Conservation (phyloP, 2,329 filamentous ascomycete species). For the Fusarium dlaminii region DNA sequence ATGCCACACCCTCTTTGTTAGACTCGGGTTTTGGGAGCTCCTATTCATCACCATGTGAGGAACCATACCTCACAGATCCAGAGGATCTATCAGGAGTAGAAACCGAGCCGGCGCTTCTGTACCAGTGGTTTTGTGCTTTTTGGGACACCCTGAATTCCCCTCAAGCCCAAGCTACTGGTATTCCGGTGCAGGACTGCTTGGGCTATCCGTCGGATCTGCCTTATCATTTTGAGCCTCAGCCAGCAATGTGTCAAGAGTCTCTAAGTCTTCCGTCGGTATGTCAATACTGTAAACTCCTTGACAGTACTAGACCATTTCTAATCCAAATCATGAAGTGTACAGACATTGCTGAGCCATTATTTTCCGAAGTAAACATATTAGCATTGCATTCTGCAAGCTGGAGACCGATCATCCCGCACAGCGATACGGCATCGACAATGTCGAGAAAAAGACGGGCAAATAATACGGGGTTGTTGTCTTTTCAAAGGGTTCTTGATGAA, state of each 20-base stretch:
- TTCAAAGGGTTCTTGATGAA: background rate
- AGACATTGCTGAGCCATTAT: background rate
- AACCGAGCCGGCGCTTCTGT: background rate
- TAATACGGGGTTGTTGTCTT: background rate
- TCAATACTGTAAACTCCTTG: fast-evolving
- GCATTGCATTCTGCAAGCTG: background rate
- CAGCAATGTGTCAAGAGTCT: background rate
- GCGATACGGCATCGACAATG: background rate
- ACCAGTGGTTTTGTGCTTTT: background rate
- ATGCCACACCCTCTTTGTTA: background rate
- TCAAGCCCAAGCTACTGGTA: too few species aligned
- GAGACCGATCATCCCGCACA: background rate
- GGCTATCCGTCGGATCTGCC: background rate
- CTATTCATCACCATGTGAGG: background rate
- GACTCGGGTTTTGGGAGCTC: background rate
- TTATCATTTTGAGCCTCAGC: background rate
- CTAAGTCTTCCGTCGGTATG: background rate
- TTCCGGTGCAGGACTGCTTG: background rate
- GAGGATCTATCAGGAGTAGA: background rate
- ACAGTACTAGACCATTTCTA: background rate
- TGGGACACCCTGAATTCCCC: background rate
- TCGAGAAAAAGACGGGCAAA: background rate
- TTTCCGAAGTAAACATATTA: background rate
- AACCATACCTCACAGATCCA: background rate
- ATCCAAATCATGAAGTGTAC: background rate